phyloP scores from a whole-genome alignment of 345 rosid species.

The Ailanthus altissimus region DNA sequence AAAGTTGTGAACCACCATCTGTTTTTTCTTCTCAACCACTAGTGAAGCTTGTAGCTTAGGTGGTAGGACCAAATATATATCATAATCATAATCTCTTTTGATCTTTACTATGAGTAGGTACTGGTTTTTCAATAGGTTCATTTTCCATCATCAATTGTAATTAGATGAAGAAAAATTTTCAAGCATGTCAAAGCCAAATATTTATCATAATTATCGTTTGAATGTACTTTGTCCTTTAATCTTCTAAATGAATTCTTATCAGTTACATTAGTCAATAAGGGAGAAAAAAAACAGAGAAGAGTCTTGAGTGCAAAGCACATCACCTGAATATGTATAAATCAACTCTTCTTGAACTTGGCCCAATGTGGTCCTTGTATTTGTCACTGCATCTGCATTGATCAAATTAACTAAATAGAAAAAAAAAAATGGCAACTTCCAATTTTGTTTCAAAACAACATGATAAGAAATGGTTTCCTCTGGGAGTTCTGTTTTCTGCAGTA shows the following conservation, averaged over 20 bases:
- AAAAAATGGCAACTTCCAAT: not conserved
- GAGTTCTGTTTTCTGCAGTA: not conserved
- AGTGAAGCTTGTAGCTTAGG: slow-evolving; percentile 17
- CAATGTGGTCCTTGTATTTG: not conserved
- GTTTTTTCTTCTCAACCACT: slow-evolving; percentile 10
- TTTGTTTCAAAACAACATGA: not conserved
- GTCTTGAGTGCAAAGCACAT: slow-evolving; percentile 9
- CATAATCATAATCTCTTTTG: slow-evolving; percentile 3
- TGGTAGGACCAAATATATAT: slow-evolving; percentile 16
- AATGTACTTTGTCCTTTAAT: not conserved
- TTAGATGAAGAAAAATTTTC: not conserved
- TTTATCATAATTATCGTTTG: slow-evolving; percentile 13
- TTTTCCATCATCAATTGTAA: not conserved
- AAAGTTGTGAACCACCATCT: slow-evolving; percentile 6
- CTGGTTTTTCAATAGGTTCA: slow-evolving; percentile 5
- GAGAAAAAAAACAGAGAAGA: not conserved
- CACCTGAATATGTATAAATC: not conserved
- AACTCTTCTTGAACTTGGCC: not conserved
- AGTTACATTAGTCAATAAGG: not conserved
- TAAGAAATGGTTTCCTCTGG: not conserved
- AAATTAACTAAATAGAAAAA: too few relatives aligned
- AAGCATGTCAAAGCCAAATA: not conserved
- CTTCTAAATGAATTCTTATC: not conserved
- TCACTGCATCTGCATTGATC: not conserved
- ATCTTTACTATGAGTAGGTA: not conserved